A percentile compares a stretch with the other conserved stretches of the same genome.
Conservation (phyloP, 495 filamentous ascomycete genomes). For the Penicillium fimorum region DNA sequence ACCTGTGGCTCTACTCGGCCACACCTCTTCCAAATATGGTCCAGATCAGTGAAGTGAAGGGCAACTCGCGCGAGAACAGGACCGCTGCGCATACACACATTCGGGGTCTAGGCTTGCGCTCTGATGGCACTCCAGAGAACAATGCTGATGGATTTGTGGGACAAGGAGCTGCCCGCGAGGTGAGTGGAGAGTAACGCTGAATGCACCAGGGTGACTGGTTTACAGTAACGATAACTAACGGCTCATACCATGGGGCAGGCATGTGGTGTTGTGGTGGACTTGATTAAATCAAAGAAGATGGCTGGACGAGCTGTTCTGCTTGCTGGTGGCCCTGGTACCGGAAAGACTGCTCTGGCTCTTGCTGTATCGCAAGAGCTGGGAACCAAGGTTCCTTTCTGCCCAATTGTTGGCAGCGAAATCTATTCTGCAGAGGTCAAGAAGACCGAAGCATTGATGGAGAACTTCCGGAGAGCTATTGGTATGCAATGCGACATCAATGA, state of each 20-base stretch:
- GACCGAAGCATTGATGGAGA: slow-evolving; percentile 98
- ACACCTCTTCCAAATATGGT: slow-evolving; percentile 61
- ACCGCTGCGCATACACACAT: slow-evolving; percentile 97
- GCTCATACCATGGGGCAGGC: slow-evolving; percentile 52
- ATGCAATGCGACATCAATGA: slow-evolving; percentile 18
- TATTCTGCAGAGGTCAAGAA: slow-evolving; percentile 98
- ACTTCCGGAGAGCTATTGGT: slow-evolving; percentile 94
- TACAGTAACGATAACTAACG: slow-evolving; percentile 15
- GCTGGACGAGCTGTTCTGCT: slow-evolving; percentile 89
- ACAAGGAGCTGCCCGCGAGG: slow-evolving; percentile 84
- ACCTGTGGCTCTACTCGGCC: slow-evolving; percentile 27
- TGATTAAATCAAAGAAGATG: slow-evolving; percentile 96
- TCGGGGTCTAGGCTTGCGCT: slow-evolving; percentile 81
- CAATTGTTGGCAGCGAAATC: slow-evolving; percentile 94
- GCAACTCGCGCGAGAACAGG: slow-evolving; percentile 90
- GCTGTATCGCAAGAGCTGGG: slow-evolving; percentile 94
- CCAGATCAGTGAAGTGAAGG: slow-evolving; percentile 93
- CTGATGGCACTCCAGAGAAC: slow-evolving; percentile 78
- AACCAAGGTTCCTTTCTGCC: slow-evolving; percentile 95
- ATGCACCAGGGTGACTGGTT: not conserved
- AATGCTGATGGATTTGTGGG: slow-evolving; percentile 82
- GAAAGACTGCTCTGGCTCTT: slow-evolving; percentile 93
- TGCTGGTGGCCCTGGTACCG: slow-evolving; percentile 89
- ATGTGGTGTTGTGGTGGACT: slow-evolving; percentile 90
- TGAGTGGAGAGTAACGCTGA: slow-evolving; percentile 30